These are phyloP conservation scores for Melanogaster broomeanus DNA, from an alignment of 768 basidiomycete species.

Conservation along the genomic window DNA sequence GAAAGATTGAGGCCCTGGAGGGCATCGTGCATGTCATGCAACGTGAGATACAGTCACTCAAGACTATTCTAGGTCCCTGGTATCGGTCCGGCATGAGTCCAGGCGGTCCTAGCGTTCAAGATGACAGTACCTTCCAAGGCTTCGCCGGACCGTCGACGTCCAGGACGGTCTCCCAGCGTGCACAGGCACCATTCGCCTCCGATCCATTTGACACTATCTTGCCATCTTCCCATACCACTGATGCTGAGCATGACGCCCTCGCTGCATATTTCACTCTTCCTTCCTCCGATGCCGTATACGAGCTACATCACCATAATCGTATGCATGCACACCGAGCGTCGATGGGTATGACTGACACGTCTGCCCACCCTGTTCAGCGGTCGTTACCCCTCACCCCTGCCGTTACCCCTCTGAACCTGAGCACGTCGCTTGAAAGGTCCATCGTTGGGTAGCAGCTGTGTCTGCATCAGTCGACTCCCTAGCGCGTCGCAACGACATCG, in stretches of 20 bases:
- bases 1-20: conserved; percentile 61
- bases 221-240: conserved; percentile 4
- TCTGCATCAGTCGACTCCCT: conserved; percentile 60
- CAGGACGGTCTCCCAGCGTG: conserved; percentile 13
- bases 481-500: conserved; percentile 63
- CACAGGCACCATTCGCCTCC: conserved; percentile 7
- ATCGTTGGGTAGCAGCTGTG: conserved; percentile 57
- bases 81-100: conserved; percentile 39
- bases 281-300: conserved; percentile 28
- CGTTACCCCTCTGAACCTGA: conserved; percentile 63
- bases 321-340: conserved; percentile 14
- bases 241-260: conserved; percentile 25
- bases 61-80: conserved; percentile 68
- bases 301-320: conserved; percentile 15
- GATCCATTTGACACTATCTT: conserved; percentile 17
- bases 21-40: conserved; percentile 49
- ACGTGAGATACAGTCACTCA: conserved; percentile 57
- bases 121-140: conserved; percentile 10
- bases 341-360: conserved; percentile 20
- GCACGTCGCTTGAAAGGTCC: conserved; percentile 64
- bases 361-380: conserved; percentile 21
- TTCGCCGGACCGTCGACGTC: conserved; percentile 19
- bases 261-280: conserved; percentile 22
- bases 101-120: conserved; percentile 9
- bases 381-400: conserved; percentile 33